phyloP scores from a whole-genome alignment of 345 rosid genomes.

The Eucalyptus caleyi region DNA sequence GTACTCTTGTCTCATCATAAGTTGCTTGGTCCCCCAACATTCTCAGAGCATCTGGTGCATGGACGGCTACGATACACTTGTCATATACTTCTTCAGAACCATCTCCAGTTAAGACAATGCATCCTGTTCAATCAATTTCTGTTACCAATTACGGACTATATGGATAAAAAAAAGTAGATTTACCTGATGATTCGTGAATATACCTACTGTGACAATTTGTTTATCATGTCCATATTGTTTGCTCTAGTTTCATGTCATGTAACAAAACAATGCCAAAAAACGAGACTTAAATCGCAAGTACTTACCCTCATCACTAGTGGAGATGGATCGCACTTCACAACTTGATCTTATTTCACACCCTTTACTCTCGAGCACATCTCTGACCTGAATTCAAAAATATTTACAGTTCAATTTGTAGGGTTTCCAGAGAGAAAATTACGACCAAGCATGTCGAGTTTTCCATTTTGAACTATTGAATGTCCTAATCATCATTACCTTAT shows the following conservation, averaged over 20 bases:
- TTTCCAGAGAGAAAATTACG: background rate
- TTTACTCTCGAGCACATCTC: constrained; percentile 40
- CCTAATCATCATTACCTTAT: constrained; percentile 26
- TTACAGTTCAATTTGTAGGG: background rate
- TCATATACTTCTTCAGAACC: constrained; percentile 31
- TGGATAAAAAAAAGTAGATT: background rate
- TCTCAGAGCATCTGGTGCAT: constrained; percentile 70
- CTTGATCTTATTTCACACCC: constrained; percentile 55
- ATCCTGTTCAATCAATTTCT: constrained; percentile 10
- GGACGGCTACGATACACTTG: constrained; percentile 47
- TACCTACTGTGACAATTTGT: background rate
- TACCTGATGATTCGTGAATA: background rate
- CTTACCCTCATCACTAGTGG: constrained; percentile 29
- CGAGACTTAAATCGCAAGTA: background rate
- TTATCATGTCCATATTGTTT: background rate
- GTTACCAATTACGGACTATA: background rate
- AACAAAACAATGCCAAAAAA: background rate
- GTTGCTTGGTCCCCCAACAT: constrained; percentile 57
- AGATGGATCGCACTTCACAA: constrained; percentile 41
- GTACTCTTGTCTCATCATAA: constrained; percentile 56
- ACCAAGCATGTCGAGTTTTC: background rate
- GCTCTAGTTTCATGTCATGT: background rate
- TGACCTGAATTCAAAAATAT: constrained; percentile 28
- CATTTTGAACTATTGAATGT: background rate
- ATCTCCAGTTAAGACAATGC: constrained; percentile 33